Conservation (phyloP, 371 early-diverging fungal genomes). For the Syncephalis fuscata region DNA sequence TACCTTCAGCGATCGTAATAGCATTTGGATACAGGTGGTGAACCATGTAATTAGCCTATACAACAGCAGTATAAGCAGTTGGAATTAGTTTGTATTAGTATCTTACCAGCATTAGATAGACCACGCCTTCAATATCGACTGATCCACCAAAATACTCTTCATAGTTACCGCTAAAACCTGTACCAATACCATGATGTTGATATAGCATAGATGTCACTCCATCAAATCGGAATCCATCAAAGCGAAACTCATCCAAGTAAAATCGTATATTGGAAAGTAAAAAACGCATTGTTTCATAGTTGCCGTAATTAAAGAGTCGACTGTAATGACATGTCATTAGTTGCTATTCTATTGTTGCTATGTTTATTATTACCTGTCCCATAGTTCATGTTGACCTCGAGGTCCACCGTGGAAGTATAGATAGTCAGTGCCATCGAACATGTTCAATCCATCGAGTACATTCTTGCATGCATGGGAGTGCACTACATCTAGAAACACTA, state of each 20-base stretch:
- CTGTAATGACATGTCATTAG: slow-evolving; percentile 5
- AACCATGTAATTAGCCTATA: slow-evolving; percentile 70
- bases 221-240: slow-evolving; percentile 97
- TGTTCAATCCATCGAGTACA: slow-evolving; percentile 82
- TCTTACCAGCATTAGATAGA: slow-evolving; percentile 61
- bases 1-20: slow-evolving; percentile 81
- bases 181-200: slow-evolving; percentile 85
- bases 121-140: slow-evolving; percentile 74
- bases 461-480: slow-evolving; percentile 96
- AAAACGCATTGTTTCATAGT: slow-evolving; percentile 80
- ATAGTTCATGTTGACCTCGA: slow-evolving; percentile 76
- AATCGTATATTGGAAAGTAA: slow-evolving; percentile 84
- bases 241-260: slow-evolving; percentile 75
- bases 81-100: neutral
- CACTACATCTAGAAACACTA: slow-evolving; percentile 86
- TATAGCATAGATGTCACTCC: slow-evolving; percentile 96
- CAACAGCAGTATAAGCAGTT: neutral
- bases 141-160: slow-evolving; percentile 79
- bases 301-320: slow-evolving; percentile 85
- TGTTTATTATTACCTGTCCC: slow-evolving; percentile 41
- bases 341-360: neutral
- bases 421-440: slow-evolving; percentile 91
- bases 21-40: slow-evolving; percentile 59
- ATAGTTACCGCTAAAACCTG: slow-evolving; percentile 85
- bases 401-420: slow-evolving; percentile 87